A percentile compares a stretch with the other conserved stretches of the same genome.
Conservation (phyloP, 768 basidiomycete genomes). For the Kwoniella botswanensis region DNA sequence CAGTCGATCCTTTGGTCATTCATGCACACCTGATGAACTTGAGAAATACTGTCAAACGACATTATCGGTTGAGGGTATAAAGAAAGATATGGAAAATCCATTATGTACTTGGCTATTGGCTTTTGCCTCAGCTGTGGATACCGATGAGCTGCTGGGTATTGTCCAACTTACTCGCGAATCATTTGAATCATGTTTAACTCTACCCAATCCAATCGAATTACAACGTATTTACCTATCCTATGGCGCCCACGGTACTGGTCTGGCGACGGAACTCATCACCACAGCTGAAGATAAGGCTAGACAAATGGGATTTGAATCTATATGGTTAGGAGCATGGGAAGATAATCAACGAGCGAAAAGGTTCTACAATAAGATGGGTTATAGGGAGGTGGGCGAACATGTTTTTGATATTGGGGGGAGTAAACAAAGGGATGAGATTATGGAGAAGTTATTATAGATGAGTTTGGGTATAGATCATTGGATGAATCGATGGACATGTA, state of each 20-base stretch:
- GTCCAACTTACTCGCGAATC: conserved; percentile 18
- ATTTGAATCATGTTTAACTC: conserved; percentile 16
- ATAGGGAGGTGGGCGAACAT: conserved; percentile 22
- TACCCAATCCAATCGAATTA: conserved; percentile 14
- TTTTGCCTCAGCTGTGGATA: not conserved
- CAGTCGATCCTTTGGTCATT: conserved; percentile 38
- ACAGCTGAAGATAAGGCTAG: conserved; percentile 9
- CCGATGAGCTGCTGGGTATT: conserved; percentile 12
- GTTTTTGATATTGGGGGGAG: conserved; percentile 21
- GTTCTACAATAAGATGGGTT: conserved; percentile 34
- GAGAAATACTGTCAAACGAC: conserved; percentile 27
- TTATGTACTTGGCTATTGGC: conserved; percentile 27
- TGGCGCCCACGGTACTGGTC: conserved; percentile 19
- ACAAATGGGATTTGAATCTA: conserved; percentile 11
- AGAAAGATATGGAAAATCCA: conserved; percentile 21
- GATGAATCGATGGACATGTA: no score
- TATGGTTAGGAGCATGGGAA: conserved; percentile 34
- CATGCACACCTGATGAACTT: conserved; percentile 35
- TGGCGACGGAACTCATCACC: not conserved
- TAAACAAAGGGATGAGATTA: conserved; percentile 18
- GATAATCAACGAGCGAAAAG: conserved; percentile 22
- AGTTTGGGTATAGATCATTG: not conserved
- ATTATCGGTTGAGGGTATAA: conserved; percentile 25
- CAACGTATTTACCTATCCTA: conserved; percentile 23
- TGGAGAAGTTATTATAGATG: conserved; percentile 22